Conservation (phyloP, 352 stramenopile species). For the Pythium phragmitis region DNA sequence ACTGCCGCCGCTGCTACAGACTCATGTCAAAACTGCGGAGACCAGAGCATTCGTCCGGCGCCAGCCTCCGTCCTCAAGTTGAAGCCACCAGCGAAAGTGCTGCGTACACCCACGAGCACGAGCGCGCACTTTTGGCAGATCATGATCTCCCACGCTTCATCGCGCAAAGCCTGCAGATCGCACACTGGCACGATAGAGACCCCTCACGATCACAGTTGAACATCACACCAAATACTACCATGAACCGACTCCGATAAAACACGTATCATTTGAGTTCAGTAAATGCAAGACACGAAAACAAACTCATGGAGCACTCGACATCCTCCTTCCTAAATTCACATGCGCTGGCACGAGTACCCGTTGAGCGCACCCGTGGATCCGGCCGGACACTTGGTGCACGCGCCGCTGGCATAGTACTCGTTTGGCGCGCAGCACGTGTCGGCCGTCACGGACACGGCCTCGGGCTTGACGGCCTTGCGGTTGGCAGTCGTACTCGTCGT, state of each 20-base stretch:
- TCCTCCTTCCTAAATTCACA: not conserved
- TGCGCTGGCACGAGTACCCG: conserved; percentile 19
- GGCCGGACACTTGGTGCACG: not conserved
- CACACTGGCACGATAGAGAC: too few species aligned
- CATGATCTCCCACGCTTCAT: too few species aligned
- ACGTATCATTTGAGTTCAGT: too few species aligned
- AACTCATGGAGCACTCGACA: too few species aligned
- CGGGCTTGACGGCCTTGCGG: not conserved
- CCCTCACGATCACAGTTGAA: too few species aligned
- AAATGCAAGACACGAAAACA: too few species aligned
- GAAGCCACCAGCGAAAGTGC: not conserved
- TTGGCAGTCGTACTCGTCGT: not conserved
- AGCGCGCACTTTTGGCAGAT: not conserved
- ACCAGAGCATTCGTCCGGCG: too few species aligned
- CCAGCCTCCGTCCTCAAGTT: not conserved
- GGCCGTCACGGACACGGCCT: not conserved
- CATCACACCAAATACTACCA: too few species aligned
- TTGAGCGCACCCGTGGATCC: conserved; percentile 15
- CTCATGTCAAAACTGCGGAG: too few species aligned
- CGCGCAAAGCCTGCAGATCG: too few species aligned
- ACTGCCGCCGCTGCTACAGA: too few species aligned
- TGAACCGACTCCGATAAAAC: too few species aligned
- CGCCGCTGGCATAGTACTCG: not conserved
- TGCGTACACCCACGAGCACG: not conserved
- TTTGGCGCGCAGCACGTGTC: not conserved